A percentile compares a stretch with the other conserved stretches of the same genome.
Conservation (phyloP, 306 rosid species). For the Lathyrus tuberosus region DNA sequence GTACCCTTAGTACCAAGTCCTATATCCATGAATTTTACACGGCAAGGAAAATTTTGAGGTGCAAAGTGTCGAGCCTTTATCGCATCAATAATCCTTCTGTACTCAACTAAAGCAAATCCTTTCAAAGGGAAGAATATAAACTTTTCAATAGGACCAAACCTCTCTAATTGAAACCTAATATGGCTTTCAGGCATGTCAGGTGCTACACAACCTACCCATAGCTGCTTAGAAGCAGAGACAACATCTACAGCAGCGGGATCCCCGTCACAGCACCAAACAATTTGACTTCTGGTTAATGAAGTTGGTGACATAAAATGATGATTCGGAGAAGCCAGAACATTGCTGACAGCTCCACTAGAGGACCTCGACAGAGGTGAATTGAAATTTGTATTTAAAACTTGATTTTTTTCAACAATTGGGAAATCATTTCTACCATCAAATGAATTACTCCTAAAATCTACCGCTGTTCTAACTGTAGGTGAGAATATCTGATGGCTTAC, state of each 20-base stretch:
- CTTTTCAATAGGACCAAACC: constrained; percentile 82
- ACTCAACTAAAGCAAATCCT: constrained; percentile 85
- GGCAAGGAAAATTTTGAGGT: constrained; percentile 79
- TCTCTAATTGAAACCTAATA: constrained; percentile 79
- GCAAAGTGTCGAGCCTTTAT: constrained; percentile 71
- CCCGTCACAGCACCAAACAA: constrained; percentile 80
- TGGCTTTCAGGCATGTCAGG: constrained; percentile 79
- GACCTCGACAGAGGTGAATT: constrained; percentile 62
- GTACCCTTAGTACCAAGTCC: constrained; percentile 93
- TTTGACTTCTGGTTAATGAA: constrained; percentile 53
- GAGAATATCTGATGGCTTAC: constrained; percentile 62
- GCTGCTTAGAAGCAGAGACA: constrained; percentile 84
- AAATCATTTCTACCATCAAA: constrained; percentile 64
- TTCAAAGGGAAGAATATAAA: constrained; percentile 70
- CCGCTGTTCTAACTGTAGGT: constrained; percentile 59
- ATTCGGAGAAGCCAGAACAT: constrained; percentile 65
- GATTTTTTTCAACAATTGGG: constrained; percentile 59
- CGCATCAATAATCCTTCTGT: constrained; percentile 78
- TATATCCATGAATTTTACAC: constrained; percentile 78
- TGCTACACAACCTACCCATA: constrained; percentile 77
- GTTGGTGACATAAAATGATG: constrained; percentile 54
- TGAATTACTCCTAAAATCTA: constrained; percentile 63
- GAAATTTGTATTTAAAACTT: constrained; percentile 54
- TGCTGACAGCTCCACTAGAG: constrained; percentile 61
- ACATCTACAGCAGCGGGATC: constrained; percentile 84